Conservation (phyloP, 345 rosid genomes). For the Aurinia saxatilis region DNA sequence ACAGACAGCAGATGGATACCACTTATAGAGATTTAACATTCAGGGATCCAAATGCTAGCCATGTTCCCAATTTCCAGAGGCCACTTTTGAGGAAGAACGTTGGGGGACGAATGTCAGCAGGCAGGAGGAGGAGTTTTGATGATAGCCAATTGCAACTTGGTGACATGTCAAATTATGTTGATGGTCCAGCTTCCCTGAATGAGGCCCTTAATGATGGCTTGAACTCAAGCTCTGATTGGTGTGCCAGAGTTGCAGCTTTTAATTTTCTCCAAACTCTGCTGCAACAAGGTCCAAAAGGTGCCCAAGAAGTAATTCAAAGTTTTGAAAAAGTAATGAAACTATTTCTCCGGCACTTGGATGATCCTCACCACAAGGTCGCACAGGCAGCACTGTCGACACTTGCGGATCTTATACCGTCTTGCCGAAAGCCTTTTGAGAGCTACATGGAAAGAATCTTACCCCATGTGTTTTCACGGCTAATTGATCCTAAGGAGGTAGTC, state of each 20-base stretch:
- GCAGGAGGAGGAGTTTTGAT: conserved; percentile 91
- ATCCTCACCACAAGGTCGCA: conserved; percentile 99
- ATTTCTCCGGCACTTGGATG: conserved; percentile 95
- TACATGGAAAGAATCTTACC: conserved; percentile 96
- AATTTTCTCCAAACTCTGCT: conserved; percentile 75
- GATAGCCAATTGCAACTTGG: conserved; percentile 78
- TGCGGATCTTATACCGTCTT: conserved; percentile 86
- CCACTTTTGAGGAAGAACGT: conserved; percentile 86
- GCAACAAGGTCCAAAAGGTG: conserved; percentile 90
- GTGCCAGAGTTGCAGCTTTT: conserved; percentile 94
- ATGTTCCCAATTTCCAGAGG: conserved; percentile 93
- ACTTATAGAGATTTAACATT: conserved; percentile 51
- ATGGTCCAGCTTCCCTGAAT: conserved; percentile 77
- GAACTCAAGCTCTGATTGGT: conserved; percentile 91
- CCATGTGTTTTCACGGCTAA: conserved; percentile 92
- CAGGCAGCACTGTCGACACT: conserved; percentile 98
- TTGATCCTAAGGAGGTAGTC: conserved; percentile 96
- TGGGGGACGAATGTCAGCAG: conserved; percentile 73
- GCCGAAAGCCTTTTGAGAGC: conserved; percentile 97
- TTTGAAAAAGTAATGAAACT: conserved; percentile 99
- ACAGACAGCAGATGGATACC: conserved; percentile 65
- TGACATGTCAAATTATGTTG: conserved; percentile 65
- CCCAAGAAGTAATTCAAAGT: conserved; percentile 87
- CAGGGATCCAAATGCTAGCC: conserved; percentile 64
- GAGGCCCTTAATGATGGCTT: conserved; percentile 93